A percentile compares a stretch with the other conserved stretches of the same genome.
These are phyloP conservation scores for Eugenia klotzschiana DNA, from an alignment of 441 rosid species.

Conservation along the genomic window DNA sequence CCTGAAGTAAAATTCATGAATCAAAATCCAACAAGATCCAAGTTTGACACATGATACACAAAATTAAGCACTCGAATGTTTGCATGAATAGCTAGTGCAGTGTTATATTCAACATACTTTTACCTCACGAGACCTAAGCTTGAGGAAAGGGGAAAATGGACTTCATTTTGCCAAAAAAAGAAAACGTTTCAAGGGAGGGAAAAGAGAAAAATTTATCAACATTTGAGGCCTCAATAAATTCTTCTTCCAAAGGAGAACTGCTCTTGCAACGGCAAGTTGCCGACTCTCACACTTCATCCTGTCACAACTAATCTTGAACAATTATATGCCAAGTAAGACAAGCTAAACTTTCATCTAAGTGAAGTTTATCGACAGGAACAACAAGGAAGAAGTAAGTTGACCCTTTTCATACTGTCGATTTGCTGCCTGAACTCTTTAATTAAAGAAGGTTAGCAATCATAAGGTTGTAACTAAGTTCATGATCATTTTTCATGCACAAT, in stretches of 20 bases:
- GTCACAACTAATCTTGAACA: background rate
- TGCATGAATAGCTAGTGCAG: background rate
- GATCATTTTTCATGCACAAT: background rate
- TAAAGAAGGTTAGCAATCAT: background rate
- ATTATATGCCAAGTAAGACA: background rate
- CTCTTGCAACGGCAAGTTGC: background rate
- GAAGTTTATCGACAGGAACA: background rate
- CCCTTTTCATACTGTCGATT: background rate
- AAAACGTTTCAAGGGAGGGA: background rate
- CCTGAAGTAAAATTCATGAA: background rate
- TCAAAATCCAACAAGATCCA: background rate
- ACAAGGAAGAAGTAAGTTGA: background rate
- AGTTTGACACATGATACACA: background rate
- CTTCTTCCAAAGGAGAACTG: background rate
- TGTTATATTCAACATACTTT: background rate
- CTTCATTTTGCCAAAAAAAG: background rate
- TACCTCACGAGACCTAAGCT: background rate
- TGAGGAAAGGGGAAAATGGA: background rate
- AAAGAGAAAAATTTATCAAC: background rate
- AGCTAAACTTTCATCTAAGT: background rate
- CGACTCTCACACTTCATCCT: background rate
- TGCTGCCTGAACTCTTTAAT: background rate
- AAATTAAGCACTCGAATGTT: background rate
- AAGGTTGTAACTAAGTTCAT: background rate
- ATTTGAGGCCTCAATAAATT: background rate